A percentile compares a stretch with the other conserved stretches of the same genome.
These are phyloP conservation scores for Sporothrix luriei DNA, from an alignment of 2,329 filamentous ascomycete species.

Conservation along the genomic window DNA sequence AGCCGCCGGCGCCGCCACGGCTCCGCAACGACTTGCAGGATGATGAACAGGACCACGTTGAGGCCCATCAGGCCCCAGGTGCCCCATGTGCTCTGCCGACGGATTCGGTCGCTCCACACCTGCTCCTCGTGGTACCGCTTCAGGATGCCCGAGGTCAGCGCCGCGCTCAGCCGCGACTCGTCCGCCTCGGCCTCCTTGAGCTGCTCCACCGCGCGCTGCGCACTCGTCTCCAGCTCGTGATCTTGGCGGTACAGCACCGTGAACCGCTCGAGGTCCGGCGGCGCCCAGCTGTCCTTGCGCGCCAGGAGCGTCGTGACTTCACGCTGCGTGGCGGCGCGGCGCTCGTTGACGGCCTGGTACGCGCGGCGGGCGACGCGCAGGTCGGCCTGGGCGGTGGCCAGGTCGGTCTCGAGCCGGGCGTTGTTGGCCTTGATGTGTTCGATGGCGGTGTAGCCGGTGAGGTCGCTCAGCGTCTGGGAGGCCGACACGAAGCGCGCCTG, in stretches of 20 bases:
- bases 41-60: constrained; percentile 85
- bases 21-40: constrained; percentile 86
- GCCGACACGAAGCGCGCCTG: constrained; percentile 83
- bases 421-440: constrained; percentile 83
- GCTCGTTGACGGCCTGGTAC: constrained; percentile 82
- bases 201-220: constrained; percentile 69
- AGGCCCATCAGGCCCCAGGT: constrained; percentile 98
- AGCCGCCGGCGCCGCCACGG: constrained; percentile 84
- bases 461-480: constrained; percentile 85
- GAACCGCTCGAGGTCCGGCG: constrained; percentile 87
- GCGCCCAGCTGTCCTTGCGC: constrained; percentile 89
- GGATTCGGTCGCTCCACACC: constrained; percentile 97
- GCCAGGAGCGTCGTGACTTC: constrained; percentile 94
- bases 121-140: constrained; percentile 97
- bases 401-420: constrained; percentile 62
- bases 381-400: constrained; percentile 61
- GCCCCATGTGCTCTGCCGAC: constrained; percentile 95
- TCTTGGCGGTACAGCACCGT: constrained; percentile 89
- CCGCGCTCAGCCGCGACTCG: constrained; percentile 73
- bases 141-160: constrained; percentile 79
- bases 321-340: constrained; percentile 85
- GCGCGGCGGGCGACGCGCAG: constrained; percentile 72
- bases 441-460: constrained; percentile 92
- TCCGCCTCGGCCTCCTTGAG: constrained; percentile 76
- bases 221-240: constrained; percentile 87